A percentile compares a stretch with the other conserved stretches of the same genome.
These are phyloP conservation scores for Curvularia sp. DNA, from an alignment of 2,329 filamentous ascomycete species.

Conservation along the genomic window DNA sequence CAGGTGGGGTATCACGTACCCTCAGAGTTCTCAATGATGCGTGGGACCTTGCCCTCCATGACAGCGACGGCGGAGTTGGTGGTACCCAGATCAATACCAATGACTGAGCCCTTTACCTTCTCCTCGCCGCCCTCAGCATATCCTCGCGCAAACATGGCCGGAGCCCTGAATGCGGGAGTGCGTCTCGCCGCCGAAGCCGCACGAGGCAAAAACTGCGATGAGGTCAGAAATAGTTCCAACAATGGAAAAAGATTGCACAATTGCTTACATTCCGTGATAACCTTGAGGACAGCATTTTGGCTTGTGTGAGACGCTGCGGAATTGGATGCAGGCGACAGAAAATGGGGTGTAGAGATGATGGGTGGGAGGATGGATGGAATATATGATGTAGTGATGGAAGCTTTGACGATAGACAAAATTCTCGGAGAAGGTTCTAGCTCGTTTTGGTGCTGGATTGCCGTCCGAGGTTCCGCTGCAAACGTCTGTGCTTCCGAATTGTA, in stretches of 20 bases:
- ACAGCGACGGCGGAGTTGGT: constrained; percentile 97
- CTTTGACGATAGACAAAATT: constrained; percentile 38
- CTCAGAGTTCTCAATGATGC: constrained; percentile 98
- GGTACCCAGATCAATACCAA: constrained; percentile 97
- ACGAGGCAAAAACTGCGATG: constrained; percentile 69
- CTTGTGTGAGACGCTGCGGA: constrained; percentile 39
- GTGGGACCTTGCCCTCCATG: constrained; percentile 95
- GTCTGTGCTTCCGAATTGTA: constrained; percentile 26
- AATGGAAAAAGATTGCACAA: constrained; percentile 6
- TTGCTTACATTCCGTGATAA: constrained; percentile 52
- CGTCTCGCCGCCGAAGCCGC: constrained; percentile 72
- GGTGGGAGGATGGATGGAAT: constrained; percentile 30
- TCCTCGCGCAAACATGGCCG: constrained; percentile 71
- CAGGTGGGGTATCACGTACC: constrained; percentile 59
- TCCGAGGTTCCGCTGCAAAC: constrained; percentile 23
- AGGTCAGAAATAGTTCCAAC: constrained; percentile 33
- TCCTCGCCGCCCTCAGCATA: constrained; percentile 74
- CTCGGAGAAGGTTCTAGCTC: constrained; percentile 39
- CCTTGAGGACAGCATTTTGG: constrained; percentile 52
- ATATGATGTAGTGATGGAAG: constrained; percentile 41
- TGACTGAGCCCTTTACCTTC: constrained; percentile 95
- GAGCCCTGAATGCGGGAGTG: constrained; percentile 69
- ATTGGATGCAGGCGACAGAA: constrained; percentile 39
- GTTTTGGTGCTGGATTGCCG: constrained; percentile 24
- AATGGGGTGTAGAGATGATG: constrained; percentile 29